Evolutionary conservation across 768 basidiomycete genomes (phyloP), one percentile per base, ranked within the genome.

Genomic region (Pisolithus marmoratus): DNA sequence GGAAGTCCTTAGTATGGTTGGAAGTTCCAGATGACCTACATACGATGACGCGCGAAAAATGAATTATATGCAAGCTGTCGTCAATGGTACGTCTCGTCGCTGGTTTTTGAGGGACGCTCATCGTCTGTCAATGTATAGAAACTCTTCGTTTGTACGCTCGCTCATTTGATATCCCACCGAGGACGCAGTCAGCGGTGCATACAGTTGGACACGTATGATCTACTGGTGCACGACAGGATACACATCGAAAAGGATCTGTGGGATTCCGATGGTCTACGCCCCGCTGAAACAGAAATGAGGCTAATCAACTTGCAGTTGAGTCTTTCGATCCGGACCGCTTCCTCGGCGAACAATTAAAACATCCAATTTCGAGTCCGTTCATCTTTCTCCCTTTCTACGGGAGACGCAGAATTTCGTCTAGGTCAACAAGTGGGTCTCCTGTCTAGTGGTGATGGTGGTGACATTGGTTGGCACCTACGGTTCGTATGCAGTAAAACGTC

Each of bases 301-400:
- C 23, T 19, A 38, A 22, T 46, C 38, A 7, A 12, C 8, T 38
- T 38, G 26, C 45, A 66, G 65, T 62, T 29, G 57, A 64, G 17
- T 56, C 70, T 45, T 85, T 85, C 56, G 83, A 85, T 58, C 84
- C 84, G 1, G 81, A 84, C 56, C 72, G 84, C 15, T 87, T 82
- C 72, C 62, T 85, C 42, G 84, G 86, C 51, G 73, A 74, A 9
- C 71, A 84, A 27, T 57, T 80, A 7, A 76, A 75, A 57, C 80
- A 80, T 52, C 68, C 83, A 19, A 70, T 69, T 0, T 72, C 75
- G 2, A 84, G 84, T 54, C 82, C 83, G 1, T 84, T 79, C 71
- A 85, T 87, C 54, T 86, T 85, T 64, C 66, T 81, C 5, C 83
- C 84, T 0, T 85, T 85, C 69, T 84, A 84, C 52, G 82, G 81